phyloP scores from a whole-genome alignment of 1,284 basidiomycete species.

The Cystobasidium slooffiae region DNA sequence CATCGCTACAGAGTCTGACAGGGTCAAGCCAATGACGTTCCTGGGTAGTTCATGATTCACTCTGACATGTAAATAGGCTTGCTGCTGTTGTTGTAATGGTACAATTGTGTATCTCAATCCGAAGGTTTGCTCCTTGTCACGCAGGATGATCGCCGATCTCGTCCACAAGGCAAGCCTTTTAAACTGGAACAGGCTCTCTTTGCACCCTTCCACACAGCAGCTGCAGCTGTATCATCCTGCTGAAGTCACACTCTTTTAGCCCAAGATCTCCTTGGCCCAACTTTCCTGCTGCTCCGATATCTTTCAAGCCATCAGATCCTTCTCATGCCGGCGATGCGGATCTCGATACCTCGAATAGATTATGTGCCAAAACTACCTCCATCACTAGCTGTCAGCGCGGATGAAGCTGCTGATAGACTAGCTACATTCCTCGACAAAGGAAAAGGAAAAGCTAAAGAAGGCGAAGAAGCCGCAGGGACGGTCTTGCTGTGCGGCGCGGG shows the following conservation, averaged over 20 bases:
- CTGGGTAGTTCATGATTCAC: background rate
- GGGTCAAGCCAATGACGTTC: background rate
- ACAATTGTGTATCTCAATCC: background rate
- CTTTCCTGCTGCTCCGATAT: no score
- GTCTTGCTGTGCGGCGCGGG: slow-evolving; percentile 84
- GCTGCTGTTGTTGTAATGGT: background rate
- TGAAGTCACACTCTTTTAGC: no score
- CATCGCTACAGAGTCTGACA: background rate
- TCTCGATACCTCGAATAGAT: slow-evolving; percentile 43
- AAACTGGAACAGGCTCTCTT: no score
- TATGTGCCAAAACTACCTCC: slow-evolving; percentile 41
- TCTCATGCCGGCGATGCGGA: slow-evolving; percentile 19
- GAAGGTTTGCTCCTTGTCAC: background rate
- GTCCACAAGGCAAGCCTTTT: background rate
- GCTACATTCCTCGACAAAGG: slow-evolving; percentile 41
- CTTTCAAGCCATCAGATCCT: background rate
- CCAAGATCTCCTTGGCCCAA: no score
- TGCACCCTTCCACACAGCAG: no score
- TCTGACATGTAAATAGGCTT: background rate
- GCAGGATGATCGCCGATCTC: slow-evolving; percentile 10
- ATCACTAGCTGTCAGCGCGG: slow-evolving; percentile 29
- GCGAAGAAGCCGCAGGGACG: slow-evolving; percentile 64
- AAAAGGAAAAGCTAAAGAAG: slow-evolving; percentile 5
- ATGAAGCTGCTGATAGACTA: slow-evolving; percentile 40
- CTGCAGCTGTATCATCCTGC: no score